Percentiles rank a stretch among this genome's conserved stretches.
These are phyloP conservation scores for Oryza brachyantha DNA, from an alignment of 176 grass and related monocot species.

Conservation along the genomic window DNA sequence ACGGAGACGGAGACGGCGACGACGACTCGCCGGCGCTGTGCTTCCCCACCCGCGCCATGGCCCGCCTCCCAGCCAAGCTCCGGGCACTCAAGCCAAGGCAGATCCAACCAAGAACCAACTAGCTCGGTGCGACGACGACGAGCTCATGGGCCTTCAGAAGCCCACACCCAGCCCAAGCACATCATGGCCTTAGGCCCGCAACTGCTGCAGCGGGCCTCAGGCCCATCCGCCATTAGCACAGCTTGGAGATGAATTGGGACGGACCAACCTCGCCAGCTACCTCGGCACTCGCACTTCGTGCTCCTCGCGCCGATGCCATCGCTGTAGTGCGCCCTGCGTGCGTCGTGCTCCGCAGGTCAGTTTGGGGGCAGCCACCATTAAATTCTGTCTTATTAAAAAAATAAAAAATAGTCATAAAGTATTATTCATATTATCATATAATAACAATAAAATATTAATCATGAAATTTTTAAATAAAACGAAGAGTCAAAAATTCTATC, in stretches of 20 bases:
- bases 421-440: too few species aligned
- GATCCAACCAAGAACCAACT: not conserved
- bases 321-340: not conserved
- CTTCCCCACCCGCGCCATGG: not conserved
- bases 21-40: constrained; percentile 29
- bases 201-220: not conserved
- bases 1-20: too few species aligned
- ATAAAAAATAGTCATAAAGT: too few species aligned
- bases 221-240: not conserved
- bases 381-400: not conserved
- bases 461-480: too few species aligned
- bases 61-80: not conserved
- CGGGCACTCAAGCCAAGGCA: not conserved
- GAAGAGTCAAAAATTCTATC: too few species aligned
- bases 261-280: not conserved
- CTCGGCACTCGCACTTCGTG: not conserved
- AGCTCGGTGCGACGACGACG: not conserved
- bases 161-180: not conserved
- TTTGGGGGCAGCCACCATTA: not conserved
- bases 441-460: too few species aligned
- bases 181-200: not conserved
- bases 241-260: not conserved
- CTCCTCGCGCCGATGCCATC: not conserved
- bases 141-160: not conserved
- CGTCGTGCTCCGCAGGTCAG: not conserved